These are phyloP conservation scores for Maudiozyma barnettii DNA, from an alignment of 805 yeast genomes.

Conservation along the genomic window DNA sequence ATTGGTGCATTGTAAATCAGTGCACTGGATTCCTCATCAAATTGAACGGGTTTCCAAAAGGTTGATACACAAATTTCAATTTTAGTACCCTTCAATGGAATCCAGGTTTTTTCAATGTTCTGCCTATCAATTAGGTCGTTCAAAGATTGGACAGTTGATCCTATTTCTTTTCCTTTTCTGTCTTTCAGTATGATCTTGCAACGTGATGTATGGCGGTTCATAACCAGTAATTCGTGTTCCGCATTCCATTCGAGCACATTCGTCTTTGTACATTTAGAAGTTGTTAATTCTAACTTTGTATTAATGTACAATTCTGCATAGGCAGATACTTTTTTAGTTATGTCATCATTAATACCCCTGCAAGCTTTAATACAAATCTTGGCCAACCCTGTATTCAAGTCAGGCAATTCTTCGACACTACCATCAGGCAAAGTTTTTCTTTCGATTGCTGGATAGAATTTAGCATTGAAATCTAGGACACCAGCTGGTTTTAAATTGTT, in stretches of 20 bases:
- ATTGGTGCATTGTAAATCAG: constrained; percentile 79
- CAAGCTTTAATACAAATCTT: constrained; percentile 39
- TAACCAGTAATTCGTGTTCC: constrained; percentile 52
- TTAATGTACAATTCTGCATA: constrained; percentile 63
- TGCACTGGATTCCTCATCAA: constrained; percentile 52
- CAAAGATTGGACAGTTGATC: constrained; percentile 46
- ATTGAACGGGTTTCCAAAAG: constrained; percentile 72
- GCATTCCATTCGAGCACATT: constrained; percentile 61
- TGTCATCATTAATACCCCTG: constrained; percentile 19
- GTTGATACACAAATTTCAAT: constrained; percentile 64
- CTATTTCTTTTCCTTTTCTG: constrained; percentile 44
- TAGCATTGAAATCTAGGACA: constrained; percentile 53
- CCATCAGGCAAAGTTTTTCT: constrained; percentile 62
- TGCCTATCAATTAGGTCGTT: constrained; percentile 60
- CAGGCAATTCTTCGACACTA: constrained; percentile 75
- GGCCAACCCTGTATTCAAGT: constrained; percentile 85
- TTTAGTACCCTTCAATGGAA: constrained; percentile 51
- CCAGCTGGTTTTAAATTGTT: constrained; percentile 82
- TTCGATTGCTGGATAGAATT: constrained; percentile 61
- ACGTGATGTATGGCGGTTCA: constrained; percentile 55
- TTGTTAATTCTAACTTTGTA: constrained; percentile 46
- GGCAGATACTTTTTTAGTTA: constrained; percentile 45
- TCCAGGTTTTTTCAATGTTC: constrained; percentile 72
- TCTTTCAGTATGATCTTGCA: constrained; percentile 58
- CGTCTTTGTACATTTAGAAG: constrained; percentile 38